Base-by-base conservation (phyloP, 2,329 filamentous ascomycete species). In the Calonectria leucothoes region DNA sequence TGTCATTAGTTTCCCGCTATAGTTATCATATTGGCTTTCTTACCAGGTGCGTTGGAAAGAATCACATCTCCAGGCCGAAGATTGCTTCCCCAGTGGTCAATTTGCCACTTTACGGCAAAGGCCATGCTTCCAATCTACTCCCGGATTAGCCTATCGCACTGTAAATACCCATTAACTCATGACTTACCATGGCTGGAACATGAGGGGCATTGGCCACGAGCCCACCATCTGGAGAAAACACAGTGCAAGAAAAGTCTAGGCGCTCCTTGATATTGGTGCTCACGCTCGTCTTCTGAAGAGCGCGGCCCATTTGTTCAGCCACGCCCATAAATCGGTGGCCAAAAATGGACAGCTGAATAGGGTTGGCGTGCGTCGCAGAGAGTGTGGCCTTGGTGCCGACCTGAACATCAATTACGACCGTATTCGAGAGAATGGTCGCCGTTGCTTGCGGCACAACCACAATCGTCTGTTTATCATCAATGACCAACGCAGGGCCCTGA, bases 401-500 rank as follows among this genome's bases (percentile, higher is more conserved):
- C 55, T 92, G 91, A 68, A 96, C 90, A 76, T 98, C 95, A 82
- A 98, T 95, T 11, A 98, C 89, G 14, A 98, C 94, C 79, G 98
- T 96, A 0, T 95, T 97, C 70, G 94, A 89, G 25, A 97, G 92
- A 42, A 97, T 88, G 23, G 95, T 85, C 0, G 95, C 96, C n/a
- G 91, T 90, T 1, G 95, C 91, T 37, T 90, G 90, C 0, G 95
- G 96, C 0, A 94, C 94, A 8, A 98, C 92, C 0, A 98, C 94
- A 75, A 98, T 96, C 0, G 96, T 98, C 83, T 98, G 96, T 1
- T 94, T 95, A 8, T 93, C 93, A 81, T 95, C 95, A 2, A 94
- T 94, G 71, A 98, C 89, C 83, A 98, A 94, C 0, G 95, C 95
- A 0, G 95, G 95, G 0, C 95, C 95, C 63, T 89, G 87, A 64